Percentiles rank a stretch among this genome's conserved stretches.
These are phyloP conservation scores for Colletotrichum abscissum DNA, from an alignment of 2,329 filamentous ascomycete genomes.

Conservation along the genomic window DNA sequence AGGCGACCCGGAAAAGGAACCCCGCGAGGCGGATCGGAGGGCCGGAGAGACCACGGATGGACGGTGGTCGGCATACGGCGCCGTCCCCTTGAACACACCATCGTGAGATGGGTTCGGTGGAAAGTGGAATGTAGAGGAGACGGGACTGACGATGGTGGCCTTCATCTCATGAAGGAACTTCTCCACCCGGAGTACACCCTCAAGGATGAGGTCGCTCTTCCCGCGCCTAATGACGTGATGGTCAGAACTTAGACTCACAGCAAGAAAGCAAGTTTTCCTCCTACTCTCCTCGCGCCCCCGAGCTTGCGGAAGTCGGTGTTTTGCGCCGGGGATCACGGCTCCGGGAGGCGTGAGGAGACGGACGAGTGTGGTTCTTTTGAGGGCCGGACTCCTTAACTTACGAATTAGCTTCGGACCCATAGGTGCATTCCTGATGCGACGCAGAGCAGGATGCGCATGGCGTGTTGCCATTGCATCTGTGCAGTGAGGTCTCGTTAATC, in stretches of 20 bases:
- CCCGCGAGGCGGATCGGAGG: slow-evolving; percentile 40
- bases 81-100: slow-evolving; percentile 20
- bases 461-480: slow-evolving; percentile 59
- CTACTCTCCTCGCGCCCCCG: background rate
- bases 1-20: slow-evolving; percentile 38
- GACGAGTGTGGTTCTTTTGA: too few relatives aligned
- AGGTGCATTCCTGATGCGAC: slow-evolving; percentile 52
- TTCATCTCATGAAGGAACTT: slow-evolving; percentile 57
- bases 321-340: slow-evolving; percentile 16
- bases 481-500: slow-evolving; percentile 19
- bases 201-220: slow-evolving; percentile 63
- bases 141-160: slow-evolving; percentile 48
- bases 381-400: slow-evolving; percentile 40
- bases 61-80: slow-evolving; percentile 20
- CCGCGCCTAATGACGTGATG: slow-evolving; percentile 49
- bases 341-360: background rate
- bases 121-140: slow-evolving; percentile 23
- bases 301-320: background rate
- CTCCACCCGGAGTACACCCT: slow-evolving; percentile 61
- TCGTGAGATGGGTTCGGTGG: slow-evolving; percentile 27
- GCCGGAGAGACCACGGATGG: slow-evolving; percentile 34
- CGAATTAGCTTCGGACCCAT: slow-evolving; percentile 57
- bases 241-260: slow-evolving; percentile 4
- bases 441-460: slow-evolving; percentile 54
- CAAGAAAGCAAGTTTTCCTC: background rate